phyloP scores from a whole-genome alignment of 1,284 basidiomycete species.

The Leccinum proliferum region DNA sequence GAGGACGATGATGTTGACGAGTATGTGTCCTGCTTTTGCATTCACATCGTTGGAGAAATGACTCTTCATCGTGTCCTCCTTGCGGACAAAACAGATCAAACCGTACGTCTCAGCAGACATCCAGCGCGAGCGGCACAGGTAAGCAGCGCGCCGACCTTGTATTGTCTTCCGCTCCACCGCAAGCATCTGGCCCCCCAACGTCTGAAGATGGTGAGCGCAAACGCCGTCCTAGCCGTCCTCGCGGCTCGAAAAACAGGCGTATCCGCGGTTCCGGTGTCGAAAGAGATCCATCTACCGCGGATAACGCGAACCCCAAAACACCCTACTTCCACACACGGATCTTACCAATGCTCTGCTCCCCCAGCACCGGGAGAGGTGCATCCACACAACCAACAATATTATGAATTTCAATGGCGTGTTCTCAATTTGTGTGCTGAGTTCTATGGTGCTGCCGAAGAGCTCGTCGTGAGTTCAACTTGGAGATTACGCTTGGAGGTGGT shows the following conservation, averaged over 20 bases:
- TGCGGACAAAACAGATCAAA: constrained; percentile 19
- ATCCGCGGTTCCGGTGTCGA: constrained; percentile 32
- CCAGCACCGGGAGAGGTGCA: constrained; percentile 40
- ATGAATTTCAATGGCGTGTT: constrained; percentile 80
- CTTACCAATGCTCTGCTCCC: constrained; percentile 28
- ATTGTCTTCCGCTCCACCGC: constrained; percentile 14
- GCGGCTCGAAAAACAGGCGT: constrained; percentile 70
- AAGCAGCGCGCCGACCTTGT: constrained; percentile 18
- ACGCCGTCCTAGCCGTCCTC: constrained; percentile 65
- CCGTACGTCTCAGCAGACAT: constrained; percentile 14
- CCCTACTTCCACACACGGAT: constrained; percentile 18
- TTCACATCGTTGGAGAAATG: constrained; percentile 3
- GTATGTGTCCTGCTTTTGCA: constrained; percentile 18
- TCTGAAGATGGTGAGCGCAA: constrained; percentile 38
- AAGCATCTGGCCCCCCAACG: constrained; percentile 14
- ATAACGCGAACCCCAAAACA: constrained; percentile 18
- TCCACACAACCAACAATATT: constrained; percentile 68
- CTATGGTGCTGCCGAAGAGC: constrained; percentile 77
- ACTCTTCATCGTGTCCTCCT: constrained; percentile 1
- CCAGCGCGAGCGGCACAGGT: constrained; percentile 13
- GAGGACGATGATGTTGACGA: constrained; percentile 33
- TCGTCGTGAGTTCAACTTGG: constrained; percentile 52
- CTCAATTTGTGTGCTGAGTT: constrained; percentile 77
- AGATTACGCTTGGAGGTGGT: constrained; percentile 7
- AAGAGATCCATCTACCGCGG: constrained; percentile 18